Evolutionary conservation across 2,329 filamentous ascomycete genomes (phyloP), one percentile per base, ranked within the genome.

Genomic region (Neofusicoccum cordaticola): DNA sequence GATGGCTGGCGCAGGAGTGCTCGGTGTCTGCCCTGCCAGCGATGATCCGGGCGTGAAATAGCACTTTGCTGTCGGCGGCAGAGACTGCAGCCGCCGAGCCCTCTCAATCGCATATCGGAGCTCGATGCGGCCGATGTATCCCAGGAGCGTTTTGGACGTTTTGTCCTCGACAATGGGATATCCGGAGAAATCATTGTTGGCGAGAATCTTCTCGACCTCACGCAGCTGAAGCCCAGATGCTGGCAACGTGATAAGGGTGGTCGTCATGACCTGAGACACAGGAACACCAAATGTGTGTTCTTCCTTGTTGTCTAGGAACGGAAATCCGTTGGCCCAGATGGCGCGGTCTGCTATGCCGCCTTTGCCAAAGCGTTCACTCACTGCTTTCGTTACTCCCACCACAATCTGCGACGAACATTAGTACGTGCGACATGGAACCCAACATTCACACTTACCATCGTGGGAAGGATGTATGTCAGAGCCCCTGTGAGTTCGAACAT

Each of bases 401-500:
- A 98, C 95, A 70, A 99, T 97, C 83, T 85, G 63, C 4, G 35
- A 9, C 13, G 62, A 17, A 41, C 45, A 64, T 56, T 60, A 34
- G 34, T 13, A 39, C 17, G 50, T n/a, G 31, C 13, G 1, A 58
- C 42, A 17, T 39, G 6, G 42, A 19, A 6, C 31, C 39, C 12
- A 31, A 71, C 22, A 9, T 9, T 5, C 2, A 15, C 7, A 50
- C 80, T 67, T 73, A 85, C 83, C 95, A 99, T 99, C 13, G 94
- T 98, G 0, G 95, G 95, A 34, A 99, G 81, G 68, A 99, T 98
- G 74, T 99, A 99, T 1, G 93, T 97, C 66, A 98, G 81, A 6
- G 95, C 95, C n/a, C 95, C 95, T 0, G 95, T 99, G 56, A 99
- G 85, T 78, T 99, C 95, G 73, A 98, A 98, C 95, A 99, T 98